A percentile compares a stretch with the other conserved stretches of the same genome.
Evolutionary conservation across 164 flowering plant species (phyloP).

Genomic region (Vitis cinerea): DNA sequence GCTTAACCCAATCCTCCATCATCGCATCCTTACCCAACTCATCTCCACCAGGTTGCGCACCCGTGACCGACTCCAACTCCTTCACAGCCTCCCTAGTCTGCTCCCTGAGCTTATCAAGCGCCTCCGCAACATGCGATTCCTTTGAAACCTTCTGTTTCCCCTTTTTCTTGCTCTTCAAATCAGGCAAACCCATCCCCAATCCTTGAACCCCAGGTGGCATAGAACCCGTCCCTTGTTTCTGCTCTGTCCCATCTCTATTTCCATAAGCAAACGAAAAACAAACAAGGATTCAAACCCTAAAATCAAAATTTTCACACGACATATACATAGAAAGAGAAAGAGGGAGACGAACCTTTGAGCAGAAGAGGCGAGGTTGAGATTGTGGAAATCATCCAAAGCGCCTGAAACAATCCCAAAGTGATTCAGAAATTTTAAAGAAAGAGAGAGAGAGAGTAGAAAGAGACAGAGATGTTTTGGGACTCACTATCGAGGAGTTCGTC

Average conservation of each 20-base stretch:
- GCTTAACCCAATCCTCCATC: slow-evolving; percentile 95
- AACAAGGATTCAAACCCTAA: neutral
- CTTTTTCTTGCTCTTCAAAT: slow-evolving; percentile 71
- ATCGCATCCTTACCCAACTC: slow-evolving; percentile 56
- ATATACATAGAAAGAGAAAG: neutral
- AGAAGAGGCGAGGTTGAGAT: slow-evolving; percentile 57
- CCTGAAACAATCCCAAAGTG: slow-evolving; percentile 38
- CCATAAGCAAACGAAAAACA: slow-evolving; percentile 24
- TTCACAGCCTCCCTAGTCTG: slow-evolving; percentile 85
- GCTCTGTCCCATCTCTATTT: slow-evolving; percentile 30
- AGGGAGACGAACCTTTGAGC: slow-evolving; percentile 28
- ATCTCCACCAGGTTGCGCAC: slow-evolving; percentile 36
- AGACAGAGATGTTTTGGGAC: slow-evolving; percentile 2
- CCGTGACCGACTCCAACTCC: slow-evolving; percentile 67
- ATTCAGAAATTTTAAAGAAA: neutral
- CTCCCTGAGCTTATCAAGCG: slow-evolving; percentile 84
- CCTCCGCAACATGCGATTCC: slow-evolving; percentile 73
- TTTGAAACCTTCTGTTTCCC: slow-evolving; percentile 66
- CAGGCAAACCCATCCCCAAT: slow-evolving; percentile 84
- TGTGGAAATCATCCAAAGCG: slow-evolving; percentile 86
- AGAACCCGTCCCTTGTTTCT: slow-evolving; percentile 25
- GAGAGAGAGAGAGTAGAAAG: slow-evolving; percentile 7
- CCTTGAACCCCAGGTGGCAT: slow-evolving; percentile 64
- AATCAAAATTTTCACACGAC: neutral
- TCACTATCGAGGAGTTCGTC: slow-evolving; percentile 89